Conservation (phyloP, 2,329 filamentous ascomycete genomes). For the Ceratocystis diversiconidia region DNA sequence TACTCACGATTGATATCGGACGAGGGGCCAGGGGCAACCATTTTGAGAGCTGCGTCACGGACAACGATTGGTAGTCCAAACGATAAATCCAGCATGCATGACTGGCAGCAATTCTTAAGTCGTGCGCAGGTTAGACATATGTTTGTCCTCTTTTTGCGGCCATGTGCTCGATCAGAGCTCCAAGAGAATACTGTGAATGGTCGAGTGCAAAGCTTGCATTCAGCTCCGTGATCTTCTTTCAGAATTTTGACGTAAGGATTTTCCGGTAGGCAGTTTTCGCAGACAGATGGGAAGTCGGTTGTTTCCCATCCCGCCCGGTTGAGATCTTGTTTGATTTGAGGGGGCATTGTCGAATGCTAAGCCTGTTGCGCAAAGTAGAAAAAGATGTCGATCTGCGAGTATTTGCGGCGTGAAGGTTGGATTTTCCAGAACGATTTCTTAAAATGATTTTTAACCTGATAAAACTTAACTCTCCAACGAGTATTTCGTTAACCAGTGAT, state of each 20-base stretch:
- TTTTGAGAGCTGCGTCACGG: conserved; percentile 89
- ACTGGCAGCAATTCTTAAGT: conserved; percentile 97
- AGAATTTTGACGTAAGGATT: conserved; percentile 99
- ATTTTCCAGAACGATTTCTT: too few relatives aligned
- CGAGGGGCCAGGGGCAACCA: conserved; percentile 85
- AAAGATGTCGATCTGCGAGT: neutral
- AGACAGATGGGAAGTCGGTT: conserved; percentile 77
- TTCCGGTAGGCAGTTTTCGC: conserved; percentile 84
- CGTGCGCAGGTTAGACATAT: conserved; percentile 95
- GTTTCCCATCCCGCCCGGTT: conserved; percentile 95
- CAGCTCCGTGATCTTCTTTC: conserved; percentile 86
- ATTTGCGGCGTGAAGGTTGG: neutral
- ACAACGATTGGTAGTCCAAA: conserved; percentile 93
- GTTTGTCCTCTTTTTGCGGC: conserved; percentile 82
- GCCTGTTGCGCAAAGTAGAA: neutral
- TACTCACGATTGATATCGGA: conserved; percentile 93
- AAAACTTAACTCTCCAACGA: neutral
- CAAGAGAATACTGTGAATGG: conserved; percentile 93
- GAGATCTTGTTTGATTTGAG: conserved; percentile 90
- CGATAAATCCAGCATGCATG: conserved; percentile 93
- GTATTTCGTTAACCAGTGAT: neutral
- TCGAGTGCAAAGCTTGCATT: conserved; percentile 79
- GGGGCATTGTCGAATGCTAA: conserved; percentile 44
- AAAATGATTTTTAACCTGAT: too few relatives aligned
- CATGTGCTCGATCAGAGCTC: conserved; percentile 76